These are phyloP conservation scores for Hortaea werneckii DNA, from an alignment of 2,329 filamentous ascomycete species.

Conservation along the genomic window DNA sequence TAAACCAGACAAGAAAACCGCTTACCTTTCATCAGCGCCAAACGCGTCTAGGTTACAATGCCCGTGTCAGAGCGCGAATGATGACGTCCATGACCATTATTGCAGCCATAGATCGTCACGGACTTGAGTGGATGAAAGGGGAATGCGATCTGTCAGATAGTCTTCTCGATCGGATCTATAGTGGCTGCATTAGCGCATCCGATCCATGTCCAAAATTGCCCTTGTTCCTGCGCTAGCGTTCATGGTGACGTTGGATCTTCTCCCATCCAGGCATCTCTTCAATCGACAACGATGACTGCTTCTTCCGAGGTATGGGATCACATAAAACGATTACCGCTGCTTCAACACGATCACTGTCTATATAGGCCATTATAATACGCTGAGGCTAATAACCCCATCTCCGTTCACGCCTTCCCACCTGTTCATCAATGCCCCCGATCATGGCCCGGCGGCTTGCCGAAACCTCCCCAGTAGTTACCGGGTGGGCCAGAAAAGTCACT, in stretches of 20 bases:
- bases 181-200: background rate
- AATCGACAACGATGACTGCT: too few relatives aligned
- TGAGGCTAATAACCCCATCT: too few relatives aligned
- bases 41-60: background rate
- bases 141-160: background rate
- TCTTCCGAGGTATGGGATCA: too few relatives aligned
- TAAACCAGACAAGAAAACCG: background rate
- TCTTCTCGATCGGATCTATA: background rate
- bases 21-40: background rate
- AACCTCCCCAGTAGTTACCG: constrained; percentile 14
- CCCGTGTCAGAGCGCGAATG: background rate
- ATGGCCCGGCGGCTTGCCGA: constrained; percentile 1
- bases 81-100: background rate
- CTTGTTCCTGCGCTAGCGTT: background rate
- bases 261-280: too few relatives aligned
- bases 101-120: background rate
- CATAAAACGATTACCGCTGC: too few relatives aligned
- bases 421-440: background rate
- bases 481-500: constrained; percentile 16
- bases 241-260: too few relatives aligned
- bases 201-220: background rate
- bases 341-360: too few relatives aligned
- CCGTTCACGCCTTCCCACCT: too few relatives aligned
- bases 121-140: background rate
- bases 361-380: too few relatives aligned